Evolutionary conservation across 2,329 filamentous ascomycete species (phyloP).

Genomic region (Nemania sp.): DNA sequence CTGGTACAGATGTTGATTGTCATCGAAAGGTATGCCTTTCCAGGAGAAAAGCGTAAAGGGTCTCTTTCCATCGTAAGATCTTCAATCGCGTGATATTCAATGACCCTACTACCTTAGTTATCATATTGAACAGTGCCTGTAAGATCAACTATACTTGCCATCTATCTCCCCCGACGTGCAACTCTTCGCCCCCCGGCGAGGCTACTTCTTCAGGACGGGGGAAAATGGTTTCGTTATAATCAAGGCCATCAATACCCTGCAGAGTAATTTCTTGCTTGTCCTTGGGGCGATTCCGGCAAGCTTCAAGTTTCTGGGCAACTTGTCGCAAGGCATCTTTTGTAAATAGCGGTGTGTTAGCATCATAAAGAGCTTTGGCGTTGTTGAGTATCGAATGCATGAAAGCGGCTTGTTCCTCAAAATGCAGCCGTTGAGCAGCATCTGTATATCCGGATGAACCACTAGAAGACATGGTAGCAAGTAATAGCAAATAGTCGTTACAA

Average conservation of each 20-base stretch:
- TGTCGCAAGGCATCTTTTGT: slow-evolving; percentile 20
- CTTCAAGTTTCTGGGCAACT: slow-evolving; percentile 6
- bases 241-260: slow-evolving; percentile 15
- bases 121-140: neutral
- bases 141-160: slow-evolving; percentile 12
- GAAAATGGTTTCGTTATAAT: slow-evolving; percentile 12
- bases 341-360: slow-evolving; percentile 20
- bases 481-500: too few species aligned
- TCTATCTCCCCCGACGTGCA: slow-evolving; percentile 4
- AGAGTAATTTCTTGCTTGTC: slow-evolving; percentile 10
- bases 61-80: neutral
- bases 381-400: slow-evolving; percentile 12
- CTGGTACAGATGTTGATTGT: neutral
- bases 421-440: neutral
- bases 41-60: neutral
- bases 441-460: too few species aligned
- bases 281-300: slow-evolving; percentile 6
- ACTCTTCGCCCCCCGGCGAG: neutral
- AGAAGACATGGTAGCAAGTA: too few species aligned
- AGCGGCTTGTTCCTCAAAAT: neutral
- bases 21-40: neutral
- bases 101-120: neutral
- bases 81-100: neutral
- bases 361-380: slow-evolving; percentile 15
- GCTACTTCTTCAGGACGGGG: neutral